Evolutionary conservation across 306 rosid species (phyloP).

Genomic region (Vachellia pachyceras): DNA sequence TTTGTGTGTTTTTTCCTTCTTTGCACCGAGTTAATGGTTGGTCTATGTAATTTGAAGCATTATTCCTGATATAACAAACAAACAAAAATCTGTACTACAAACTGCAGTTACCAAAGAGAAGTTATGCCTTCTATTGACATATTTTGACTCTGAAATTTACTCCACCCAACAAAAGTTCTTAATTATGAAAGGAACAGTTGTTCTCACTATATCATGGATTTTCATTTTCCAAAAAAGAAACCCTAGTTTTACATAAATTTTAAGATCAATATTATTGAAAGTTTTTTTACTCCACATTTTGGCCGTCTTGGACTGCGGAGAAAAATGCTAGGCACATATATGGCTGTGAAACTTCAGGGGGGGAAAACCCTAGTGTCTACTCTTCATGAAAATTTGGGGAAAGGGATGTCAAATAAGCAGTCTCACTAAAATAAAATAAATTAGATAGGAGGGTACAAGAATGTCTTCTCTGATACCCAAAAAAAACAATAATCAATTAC

Average conservation of each 20-base stretch:
- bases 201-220: background rate
- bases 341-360: background rate
- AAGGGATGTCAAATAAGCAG: background rate
- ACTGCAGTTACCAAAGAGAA: slow-evolving; percentile 2
- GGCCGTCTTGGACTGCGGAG: background rate
- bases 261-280: background rate
- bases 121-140: background rate
- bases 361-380: background rate
- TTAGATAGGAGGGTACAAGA: background rate
- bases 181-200: background rate
- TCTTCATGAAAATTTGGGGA: background rate
- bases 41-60: background rate
- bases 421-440: background rate
- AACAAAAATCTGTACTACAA: background rate
- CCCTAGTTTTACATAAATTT: background rate
- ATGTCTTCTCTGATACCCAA: background rate
- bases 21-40: background rate
- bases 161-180: background rate
- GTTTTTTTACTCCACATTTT: background rate
- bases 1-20: background rate
- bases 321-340: background rate
- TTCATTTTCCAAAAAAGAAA: background rate
- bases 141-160: background rate
- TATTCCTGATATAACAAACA: background rate
- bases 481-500: background rate